Evolutionary conservation across 1,139 yeast genomes (phyloP).

Genomic region (Taphrina communis): DNA sequence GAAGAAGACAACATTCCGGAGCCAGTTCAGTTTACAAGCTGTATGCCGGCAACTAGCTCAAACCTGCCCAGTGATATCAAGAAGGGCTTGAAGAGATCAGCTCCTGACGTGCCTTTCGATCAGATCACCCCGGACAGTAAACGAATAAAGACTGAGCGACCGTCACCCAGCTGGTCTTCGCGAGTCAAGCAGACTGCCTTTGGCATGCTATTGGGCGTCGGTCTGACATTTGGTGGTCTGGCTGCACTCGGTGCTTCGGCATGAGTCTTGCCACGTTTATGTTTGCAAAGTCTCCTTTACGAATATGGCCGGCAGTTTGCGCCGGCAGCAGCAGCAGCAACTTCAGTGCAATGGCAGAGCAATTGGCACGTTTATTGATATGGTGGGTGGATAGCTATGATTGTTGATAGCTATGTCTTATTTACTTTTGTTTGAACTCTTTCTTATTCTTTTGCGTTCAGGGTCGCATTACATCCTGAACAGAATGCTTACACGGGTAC

Average conservation of each 20-base stretch:
- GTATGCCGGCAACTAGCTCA: too few species aligned
- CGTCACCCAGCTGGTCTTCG: neutral
- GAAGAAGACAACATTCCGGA: too few species aligned
- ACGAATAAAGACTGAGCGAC: neutral
- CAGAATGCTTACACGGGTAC: neutral
- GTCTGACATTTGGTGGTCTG: conserved; percentile 14
- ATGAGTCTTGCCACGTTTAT: neutral
- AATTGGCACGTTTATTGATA: neutral
- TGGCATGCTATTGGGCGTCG: conserved; percentile 6
- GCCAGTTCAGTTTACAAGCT: too few species aligned
- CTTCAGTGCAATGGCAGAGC: conserved; percentile 1
- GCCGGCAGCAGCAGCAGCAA: too few species aligned
- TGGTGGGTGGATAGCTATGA: too few species aligned
- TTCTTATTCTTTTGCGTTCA: too few species aligned
- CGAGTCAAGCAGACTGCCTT: conserved; percentile 10
- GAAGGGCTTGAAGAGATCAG: conserved; percentile 2
- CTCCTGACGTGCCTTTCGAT: neutral
- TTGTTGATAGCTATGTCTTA: neutral
- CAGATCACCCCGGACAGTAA: neutral
- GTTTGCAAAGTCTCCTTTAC: too few species aligned
- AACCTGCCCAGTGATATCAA: neutral
- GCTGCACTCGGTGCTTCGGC: conserved; percentile 21
- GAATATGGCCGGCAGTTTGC: too few species aligned
- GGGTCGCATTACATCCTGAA: too few species aligned
- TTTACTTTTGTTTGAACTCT: too few species aligned